These are phyloP conservation scores for Epicoccum sorghinum DNA, from an alignment of 2,329 filamentous ascomycete genomes.

Conservation along the genomic window DNA sequence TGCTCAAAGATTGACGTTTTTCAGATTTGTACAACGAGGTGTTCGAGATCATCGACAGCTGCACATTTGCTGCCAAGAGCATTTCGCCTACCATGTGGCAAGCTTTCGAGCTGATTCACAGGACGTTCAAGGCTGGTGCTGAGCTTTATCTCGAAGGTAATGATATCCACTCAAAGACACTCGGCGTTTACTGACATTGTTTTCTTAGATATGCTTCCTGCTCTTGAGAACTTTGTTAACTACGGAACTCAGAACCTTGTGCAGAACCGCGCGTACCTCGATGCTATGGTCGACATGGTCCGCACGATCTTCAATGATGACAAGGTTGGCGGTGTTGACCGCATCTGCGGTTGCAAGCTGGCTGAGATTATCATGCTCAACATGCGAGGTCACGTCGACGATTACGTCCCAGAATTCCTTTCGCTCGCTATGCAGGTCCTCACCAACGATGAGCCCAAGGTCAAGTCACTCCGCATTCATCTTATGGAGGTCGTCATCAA, in stretches of 20 bases:
- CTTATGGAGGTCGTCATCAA: constrained; percentile 99
- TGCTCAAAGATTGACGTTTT: constrained; percentile 26
- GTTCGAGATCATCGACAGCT: constrained; percentile 99
- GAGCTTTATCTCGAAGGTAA: constrained; percentile 87
- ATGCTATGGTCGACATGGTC: constrained; percentile 92
- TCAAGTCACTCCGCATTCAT: constrained; percentile 94
- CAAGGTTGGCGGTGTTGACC: constrained; percentile 90
- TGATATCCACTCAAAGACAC: not conserved
- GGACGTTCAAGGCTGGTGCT: constrained; percentile 95
- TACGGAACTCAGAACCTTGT: constrained; percentile 83
- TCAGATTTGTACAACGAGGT: constrained; percentile 94
- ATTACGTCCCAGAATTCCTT: constrained; percentile 87
- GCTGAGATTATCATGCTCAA: constrained; percentile 98
- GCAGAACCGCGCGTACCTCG: constrained; percentile 83
- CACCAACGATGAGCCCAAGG: constrained; percentile 75
- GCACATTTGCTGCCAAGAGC: constrained; percentile 94
- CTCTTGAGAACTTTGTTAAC: constrained; percentile 95
- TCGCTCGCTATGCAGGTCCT: constrained; percentile 86
- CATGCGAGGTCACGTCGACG: constrained; percentile 84
- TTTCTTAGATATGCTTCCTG: constrained; percentile 84
- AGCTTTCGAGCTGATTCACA: constrained; percentile 94
- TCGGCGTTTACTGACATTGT: constrained; percentile 4
- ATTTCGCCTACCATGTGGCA: constrained; percentile 99
- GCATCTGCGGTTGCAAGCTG: constrained; percentile 96
- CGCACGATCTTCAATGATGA: constrained; percentile 91